These are phyloP conservation scores for Euptelea pleiosperma DNA, from an alignment of 164 flowering plant species.

Conservation along the genomic window DNA sequence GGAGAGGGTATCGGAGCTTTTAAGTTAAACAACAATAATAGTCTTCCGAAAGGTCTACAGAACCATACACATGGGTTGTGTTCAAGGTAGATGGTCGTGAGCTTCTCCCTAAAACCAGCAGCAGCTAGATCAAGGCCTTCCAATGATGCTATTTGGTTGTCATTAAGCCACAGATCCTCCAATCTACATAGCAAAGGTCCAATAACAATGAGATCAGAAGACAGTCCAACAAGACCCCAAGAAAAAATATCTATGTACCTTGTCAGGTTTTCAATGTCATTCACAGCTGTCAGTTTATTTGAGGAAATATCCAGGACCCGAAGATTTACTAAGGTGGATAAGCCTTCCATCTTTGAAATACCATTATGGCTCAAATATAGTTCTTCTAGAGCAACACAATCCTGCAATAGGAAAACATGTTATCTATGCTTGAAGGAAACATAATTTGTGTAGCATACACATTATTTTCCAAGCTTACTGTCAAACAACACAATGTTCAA, in stretches of 20 bases:
- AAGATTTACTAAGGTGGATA: slow-evolving; percentile 72
- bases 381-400: slow-evolving; percentile 88
- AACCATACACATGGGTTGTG: slow-evolving; percentile 89
- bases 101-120: slow-evolving; percentile 75
- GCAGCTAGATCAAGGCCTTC: slow-evolving; percentile 67
- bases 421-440: background rate
- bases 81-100: slow-evolving; percentile 87
- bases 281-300: slow-evolving; percentile 69
- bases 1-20: no score
- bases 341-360: slow-evolving; percentile 86
- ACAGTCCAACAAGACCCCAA: background rate
- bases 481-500: slow-evolving; percentile 1
- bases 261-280: slow-evolving; percentile 66
- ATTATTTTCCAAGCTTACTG: background rate
- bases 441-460: background rate
- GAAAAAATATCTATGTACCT: slow-evolving; percentile 29
- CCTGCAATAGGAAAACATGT: slow-evolving; percentile 36
- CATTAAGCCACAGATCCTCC: slow-evolving; percentile 97
- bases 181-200: slow-evolving; percentile 45
- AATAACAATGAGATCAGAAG: slow-evolving; percentile 5
- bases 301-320: slow-evolving; percentile 83
- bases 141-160: slow-evolving; percentile 76
- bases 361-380: slow-evolving; percentile 98
- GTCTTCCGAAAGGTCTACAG: background rate
- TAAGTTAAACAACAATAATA: background rate